Conservation (phyloP, 2,329 filamentous ascomycete genomes). For the Sclerotinia glacialis region DNA sequence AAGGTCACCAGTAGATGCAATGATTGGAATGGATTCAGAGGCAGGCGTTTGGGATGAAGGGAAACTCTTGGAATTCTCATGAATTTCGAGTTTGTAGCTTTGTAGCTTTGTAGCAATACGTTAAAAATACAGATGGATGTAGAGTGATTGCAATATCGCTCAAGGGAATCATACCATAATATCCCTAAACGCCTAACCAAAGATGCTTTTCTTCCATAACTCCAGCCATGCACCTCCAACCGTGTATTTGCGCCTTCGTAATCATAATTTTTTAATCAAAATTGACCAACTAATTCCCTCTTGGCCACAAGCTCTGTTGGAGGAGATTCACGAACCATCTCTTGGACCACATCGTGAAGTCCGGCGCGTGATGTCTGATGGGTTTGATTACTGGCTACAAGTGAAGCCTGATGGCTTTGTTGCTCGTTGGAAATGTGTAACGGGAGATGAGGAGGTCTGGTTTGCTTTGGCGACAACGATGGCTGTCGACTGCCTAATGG, state of each 20-base stretch:
- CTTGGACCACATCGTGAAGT: slow-evolving; percentile 24
- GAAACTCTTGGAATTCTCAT: slow-evolving; percentile 21
- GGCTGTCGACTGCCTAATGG: slow-evolving; percentile 38
- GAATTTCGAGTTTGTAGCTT: slow-evolving; percentile 22
- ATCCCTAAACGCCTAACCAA: slow-evolving; percentile 22
- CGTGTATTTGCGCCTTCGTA: slow-evolving; percentile 33
- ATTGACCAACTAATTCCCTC: slow-evolving; percentile 29
- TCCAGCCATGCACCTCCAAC: slow-evolving; percentile 22
- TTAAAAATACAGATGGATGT: slow-evolving; percentile 32
- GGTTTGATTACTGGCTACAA: slow-evolving; percentile 18
- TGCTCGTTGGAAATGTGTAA: slow-evolving; percentile 23
- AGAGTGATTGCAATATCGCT: slow-evolving; percentile 21
- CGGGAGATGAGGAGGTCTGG: slow-evolving; percentile 26
- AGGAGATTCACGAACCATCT: slow-evolving; percentile 30
- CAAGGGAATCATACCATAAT: slow-evolving; percentile 26
- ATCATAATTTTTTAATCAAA: slow-evolving; percentile 32
- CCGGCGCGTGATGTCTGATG: slow-evolving; percentile 29
- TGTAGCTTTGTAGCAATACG: slow-evolving; percentile 22
- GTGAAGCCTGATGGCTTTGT: slow-evolving; percentile 24
- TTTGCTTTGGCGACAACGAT: slow-evolving; percentile 38
- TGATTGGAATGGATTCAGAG: slow-evolving; percentile 1
- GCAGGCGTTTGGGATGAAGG: background rate
- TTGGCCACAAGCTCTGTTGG: slow-evolving; percentile 5
- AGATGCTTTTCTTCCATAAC: slow-evolving; percentile 28
- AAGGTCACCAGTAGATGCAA: slow-evolving; percentile 5